These are phyloP conservation scores for Colletotrichum sp. DNA, from an alignment of 2,329 filamentous ascomycete genomes.

Conservation along the genomic window DNA sequence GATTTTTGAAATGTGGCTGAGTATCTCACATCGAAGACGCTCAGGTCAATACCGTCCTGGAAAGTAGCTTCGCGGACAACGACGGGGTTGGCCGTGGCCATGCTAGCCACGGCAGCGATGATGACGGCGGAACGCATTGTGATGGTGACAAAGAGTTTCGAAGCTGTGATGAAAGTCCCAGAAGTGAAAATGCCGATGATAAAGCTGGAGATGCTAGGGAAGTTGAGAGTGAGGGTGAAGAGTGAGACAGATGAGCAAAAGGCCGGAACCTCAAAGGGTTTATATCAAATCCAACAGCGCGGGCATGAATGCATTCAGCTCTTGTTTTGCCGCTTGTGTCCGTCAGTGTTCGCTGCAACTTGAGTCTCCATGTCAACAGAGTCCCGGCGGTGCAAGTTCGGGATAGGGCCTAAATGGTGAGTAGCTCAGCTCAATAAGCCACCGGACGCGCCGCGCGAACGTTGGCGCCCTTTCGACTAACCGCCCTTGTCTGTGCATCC, in stretches of 20 bases:
- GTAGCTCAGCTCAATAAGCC: neutral
- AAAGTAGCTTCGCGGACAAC: neutral
- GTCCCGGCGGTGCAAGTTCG: neutral
- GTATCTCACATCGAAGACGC: neutral
- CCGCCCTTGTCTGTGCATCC: neutral
- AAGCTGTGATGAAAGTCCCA: neutral
- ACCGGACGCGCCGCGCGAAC: neutral
- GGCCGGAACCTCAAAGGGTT: neutral
- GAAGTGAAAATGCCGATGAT: neutral
- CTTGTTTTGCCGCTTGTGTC: neutral
- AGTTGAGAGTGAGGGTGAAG: neutral
- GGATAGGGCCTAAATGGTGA: neutral
- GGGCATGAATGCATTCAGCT: neutral
- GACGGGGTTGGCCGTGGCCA: neutral
- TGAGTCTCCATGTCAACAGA: neutral
- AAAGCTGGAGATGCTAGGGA: neutral
- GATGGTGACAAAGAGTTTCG: neutral
- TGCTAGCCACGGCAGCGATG: neutral
- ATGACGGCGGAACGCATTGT: slow-evolving; percentile 2
- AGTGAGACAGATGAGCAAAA: neutral
- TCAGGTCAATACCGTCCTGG: neutral
- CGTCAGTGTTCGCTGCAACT: neutral
- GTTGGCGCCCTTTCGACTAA: neutral
- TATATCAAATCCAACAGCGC: neutral
- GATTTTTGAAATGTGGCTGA: no score